A percentile compares a stretch with the other conserved stretches of the same genome.
These are phyloP conservation scores for Acrocalymma vagum DNA, from an alignment of 2,329 filamentous ascomycete species.

Conservation along the genomic window DNA sequence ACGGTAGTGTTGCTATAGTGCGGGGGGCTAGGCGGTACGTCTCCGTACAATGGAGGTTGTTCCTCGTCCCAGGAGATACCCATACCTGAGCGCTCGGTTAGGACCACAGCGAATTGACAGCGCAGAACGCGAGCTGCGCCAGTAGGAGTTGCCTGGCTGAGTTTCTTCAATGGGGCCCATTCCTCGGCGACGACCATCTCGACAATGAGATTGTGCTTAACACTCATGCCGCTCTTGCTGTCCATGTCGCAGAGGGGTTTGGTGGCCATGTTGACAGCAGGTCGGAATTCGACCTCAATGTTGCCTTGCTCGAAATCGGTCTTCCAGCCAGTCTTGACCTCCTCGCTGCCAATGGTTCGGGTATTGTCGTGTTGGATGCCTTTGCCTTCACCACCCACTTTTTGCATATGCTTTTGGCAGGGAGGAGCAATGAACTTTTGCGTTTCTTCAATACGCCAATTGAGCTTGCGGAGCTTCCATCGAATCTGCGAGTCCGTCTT, in stretches of 20 bases:
- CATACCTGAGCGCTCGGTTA: constrained; percentile 85
- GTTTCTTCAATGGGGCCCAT: constrained; percentile 74
- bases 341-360: constrained; percentile 80
- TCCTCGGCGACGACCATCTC: constrained; percentile 96
- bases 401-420: constrained; percentile 77
- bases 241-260: constrained; percentile 82
- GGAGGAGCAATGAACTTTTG: constrained; percentile 80
- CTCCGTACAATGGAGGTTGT: constrained; percentile 90
- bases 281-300: constrained; percentile 82
- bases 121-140: constrained; percentile 89
- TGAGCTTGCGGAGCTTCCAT: constrained; percentile 90
- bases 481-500: constrained; percentile 75
- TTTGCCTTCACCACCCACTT: constrained; percentile 72
- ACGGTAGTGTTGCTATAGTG: no score
- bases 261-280: constrained; percentile 66
- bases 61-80: constrained; percentile 98
- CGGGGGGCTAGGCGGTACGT: constrained; percentile 88
- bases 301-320: constrained; percentile 76
- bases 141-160: constrained; percentile 81
- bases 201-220: constrained; percentile 85
- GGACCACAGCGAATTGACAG: constrained; percentile 85
- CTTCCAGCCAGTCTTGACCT: constrained; percentile 91
- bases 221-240: constrained; percentile 75
- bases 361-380: constrained; percentile 77
- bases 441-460: constrained; percentile 92